Evolutionary conservation across 2,329 filamentous ascomycete genomes (phyloP), one percentile per base, ranked within the genome.

Genomic region (Exophiala bonariae): DNA sequence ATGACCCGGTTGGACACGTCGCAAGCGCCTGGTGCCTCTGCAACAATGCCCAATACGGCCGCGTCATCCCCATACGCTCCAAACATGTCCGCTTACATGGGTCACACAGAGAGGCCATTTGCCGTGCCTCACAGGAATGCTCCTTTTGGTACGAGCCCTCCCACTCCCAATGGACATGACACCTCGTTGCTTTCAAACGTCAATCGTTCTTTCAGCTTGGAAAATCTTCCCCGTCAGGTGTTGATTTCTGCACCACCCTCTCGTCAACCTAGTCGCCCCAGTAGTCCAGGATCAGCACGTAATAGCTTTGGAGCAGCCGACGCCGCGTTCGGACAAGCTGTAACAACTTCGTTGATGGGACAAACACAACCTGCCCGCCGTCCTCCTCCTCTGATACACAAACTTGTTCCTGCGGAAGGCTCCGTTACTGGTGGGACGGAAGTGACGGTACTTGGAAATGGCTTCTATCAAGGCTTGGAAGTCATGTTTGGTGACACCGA

Each of bases 391-490:
- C 79, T 80, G 14, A 92, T 95, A 17, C 85, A 89, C 63, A 92
- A 91, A 64, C 78, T 96, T 52, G 88, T 93, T 28, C 90, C 91
- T 0, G 79, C 79, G 22, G 87, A 95, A 65, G 90, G 90, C 0
- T 87, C 90, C 5, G 87, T 84, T 49, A 82, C 81, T 28, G 90
- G 90, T 49, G 90, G 90, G 33, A 90, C 89, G 42, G 90, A 96
- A 65, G 89, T 96, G 3, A 92, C 88, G 0, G 80, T 93, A 46
- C 74, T 95, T 7, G 90, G 91, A 14, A 87, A 83, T 55, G 82
- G 85, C 11, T 95, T 96, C 64, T 85, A 83, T 55, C 85, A 86
- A 67, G 82, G 82, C 1, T 77, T 95, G 52, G 87, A 91, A 53
- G 87, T 96, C 44, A 86, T 90, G 67, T 96, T 96, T 65, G 91